Conservation (phyloP, 2,329 filamentous ascomycete genomes). For the Knufia fluminis region DNA sequence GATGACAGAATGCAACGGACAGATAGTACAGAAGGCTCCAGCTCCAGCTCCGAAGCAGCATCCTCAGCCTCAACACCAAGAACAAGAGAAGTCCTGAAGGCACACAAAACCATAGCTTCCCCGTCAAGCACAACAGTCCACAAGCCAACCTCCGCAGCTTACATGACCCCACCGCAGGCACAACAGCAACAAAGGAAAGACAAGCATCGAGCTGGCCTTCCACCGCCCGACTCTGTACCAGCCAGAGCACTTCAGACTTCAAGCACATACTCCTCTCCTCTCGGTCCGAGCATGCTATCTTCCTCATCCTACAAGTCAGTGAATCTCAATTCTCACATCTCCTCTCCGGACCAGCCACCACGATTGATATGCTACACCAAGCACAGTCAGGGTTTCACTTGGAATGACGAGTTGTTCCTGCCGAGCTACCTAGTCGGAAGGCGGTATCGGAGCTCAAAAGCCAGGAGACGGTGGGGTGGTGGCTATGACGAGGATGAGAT, state of each 20-base stretch:
- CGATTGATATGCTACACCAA: conserved; percentile 23
- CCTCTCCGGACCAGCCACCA: conserved; percentile 21
- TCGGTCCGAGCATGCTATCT: conserved; percentile 22
- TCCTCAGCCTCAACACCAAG: conserved; percentile 13
- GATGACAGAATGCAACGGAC: conserved; percentile 2
- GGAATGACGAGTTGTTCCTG: conserved; percentile 25
- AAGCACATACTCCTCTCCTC: conserved; percentile 16
- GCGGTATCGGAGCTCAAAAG: conserved; percentile 18
- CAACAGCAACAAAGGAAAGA: conserved; percentile 17
- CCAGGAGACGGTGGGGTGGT: conserved; percentile 21
- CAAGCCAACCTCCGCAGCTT: neutral
- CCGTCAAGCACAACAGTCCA: neutral
- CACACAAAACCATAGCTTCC: conserved; percentile 2
- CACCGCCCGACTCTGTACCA: conserved; percentile 10
- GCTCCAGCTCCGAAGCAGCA: conserved; percentile 13
- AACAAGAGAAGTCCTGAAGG: neutral
- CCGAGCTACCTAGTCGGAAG: conserved; percentile 22
- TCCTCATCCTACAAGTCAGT: conserved; percentile 24
- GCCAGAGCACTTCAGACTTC: conserved; percentile 11
- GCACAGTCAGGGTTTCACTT: conserved; percentile 23
- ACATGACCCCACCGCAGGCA: neutral
- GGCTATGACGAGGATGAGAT: conserved; percentile 22
- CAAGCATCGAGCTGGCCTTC: conserved; percentile 16
- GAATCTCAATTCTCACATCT: conserved; percentile 20
- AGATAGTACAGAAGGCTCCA: conserved; percentile 8